Conservation (phyloP, 768 basidiomycete species). For the Tephrocybe rancida region DNA sequence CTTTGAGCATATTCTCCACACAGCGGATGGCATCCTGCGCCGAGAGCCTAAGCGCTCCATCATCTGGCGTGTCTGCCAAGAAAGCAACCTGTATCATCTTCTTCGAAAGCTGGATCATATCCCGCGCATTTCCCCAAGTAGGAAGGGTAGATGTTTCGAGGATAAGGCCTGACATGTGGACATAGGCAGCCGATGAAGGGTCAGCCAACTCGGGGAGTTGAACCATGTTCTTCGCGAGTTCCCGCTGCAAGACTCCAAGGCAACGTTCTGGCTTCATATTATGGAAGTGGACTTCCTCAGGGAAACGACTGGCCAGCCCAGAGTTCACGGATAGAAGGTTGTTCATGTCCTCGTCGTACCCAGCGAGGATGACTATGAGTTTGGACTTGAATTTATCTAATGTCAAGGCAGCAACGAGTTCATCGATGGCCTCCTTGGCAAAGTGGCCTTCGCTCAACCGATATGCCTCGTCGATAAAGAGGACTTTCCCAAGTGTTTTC, state of each 20-base stretch:
- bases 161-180: slow-evolving; percentile 40
- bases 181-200: slow-evolving; percentile 26
- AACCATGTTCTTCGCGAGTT: slow-evolving; percentile 48
- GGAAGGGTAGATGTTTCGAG: slow-evolving; percentile 42
- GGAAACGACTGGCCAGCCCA: slow-evolving; percentile 69
- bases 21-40: slow-evolving; percentile 33
- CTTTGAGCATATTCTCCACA: slow-evolving; percentile 46
- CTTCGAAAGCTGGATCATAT: slow-evolving; percentile 56
- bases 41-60: background rate
- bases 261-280: slow-evolving; percentile 55
- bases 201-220: slow-evolving; percentile 37
- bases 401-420: slow-evolving; percentile 65
- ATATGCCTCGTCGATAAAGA: slow-evolving; percentile 78
- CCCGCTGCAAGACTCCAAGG: slow-evolving; percentile 47
- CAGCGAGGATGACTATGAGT: slow-evolving; percentile 68
- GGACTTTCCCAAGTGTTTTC: slow-evolving; percentile 65
- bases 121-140: slow-evolving; percentile 74
- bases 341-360: slow-evolving; percentile 73
- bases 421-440: slow-evolving; percentile 73
- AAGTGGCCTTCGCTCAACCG: slow-evolving; percentile 62
- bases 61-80: slow-evolving; percentile 20
- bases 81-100: slow-evolving; percentile 47
- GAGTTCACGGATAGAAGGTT: slow-evolving; percentile 56
- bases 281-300: slow-evolving; percentile 56
- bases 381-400: slow-evolving; percentile 58